Conservation (phyloP, 2,329 filamentous ascomycete genomes). For the Corynespora cassiicola region DNA sequence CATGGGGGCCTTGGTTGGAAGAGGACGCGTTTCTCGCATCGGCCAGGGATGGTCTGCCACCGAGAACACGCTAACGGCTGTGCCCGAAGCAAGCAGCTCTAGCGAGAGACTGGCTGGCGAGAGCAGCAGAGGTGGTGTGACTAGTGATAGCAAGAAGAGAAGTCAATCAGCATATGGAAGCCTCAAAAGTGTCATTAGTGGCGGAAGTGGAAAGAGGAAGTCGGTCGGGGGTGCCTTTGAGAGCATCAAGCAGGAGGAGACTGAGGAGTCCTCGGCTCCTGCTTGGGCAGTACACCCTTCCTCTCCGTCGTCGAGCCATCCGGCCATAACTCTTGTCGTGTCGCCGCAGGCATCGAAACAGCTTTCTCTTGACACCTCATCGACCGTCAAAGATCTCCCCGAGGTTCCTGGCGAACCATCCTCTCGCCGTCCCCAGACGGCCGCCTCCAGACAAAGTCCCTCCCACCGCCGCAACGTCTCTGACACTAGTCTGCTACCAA, state of each 20-base stretch:
- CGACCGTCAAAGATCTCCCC: constrained; percentile 29
- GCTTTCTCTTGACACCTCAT: constrained; percentile 40
- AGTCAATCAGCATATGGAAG: constrained; percentile 47
- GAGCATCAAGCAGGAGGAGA: constrained; percentile 23
- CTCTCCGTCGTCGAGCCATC: constrained; percentile 29
- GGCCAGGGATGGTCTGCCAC: constrained; percentile 41
- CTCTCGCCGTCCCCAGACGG: constrained; percentile 17
- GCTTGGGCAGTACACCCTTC: constrained; percentile 36
- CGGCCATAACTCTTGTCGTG: constrained; percentile 39
- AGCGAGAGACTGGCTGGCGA: constrained; percentile 48
- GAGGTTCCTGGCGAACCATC: constrained; percentile 11
- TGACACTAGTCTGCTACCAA: constrained; percentile 21
- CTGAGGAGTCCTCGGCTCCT: constrained; percentile 21
- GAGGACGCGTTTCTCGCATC: constrained; percentile 37
- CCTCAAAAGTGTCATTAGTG: constrained; percentile 47
- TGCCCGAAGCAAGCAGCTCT: constrained; percentile 56
- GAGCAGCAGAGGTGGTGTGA: constrained; percentile 17
- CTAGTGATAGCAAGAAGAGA: constrained; percentile 31
- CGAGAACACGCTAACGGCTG: constrained; percentile 52
- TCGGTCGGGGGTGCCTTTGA: constrained; percentile 26
- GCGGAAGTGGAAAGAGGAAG: constrained; percentile 37
- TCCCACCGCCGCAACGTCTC: constrained; percentile 33
- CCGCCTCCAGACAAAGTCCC: constrained; percentile 6
- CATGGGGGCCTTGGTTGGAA: constrained; percentile 35
- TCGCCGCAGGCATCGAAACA: constrained; percentile 44